Conservation (phyloP, 441 rosid species). For the Daphne laureola region DNA sequence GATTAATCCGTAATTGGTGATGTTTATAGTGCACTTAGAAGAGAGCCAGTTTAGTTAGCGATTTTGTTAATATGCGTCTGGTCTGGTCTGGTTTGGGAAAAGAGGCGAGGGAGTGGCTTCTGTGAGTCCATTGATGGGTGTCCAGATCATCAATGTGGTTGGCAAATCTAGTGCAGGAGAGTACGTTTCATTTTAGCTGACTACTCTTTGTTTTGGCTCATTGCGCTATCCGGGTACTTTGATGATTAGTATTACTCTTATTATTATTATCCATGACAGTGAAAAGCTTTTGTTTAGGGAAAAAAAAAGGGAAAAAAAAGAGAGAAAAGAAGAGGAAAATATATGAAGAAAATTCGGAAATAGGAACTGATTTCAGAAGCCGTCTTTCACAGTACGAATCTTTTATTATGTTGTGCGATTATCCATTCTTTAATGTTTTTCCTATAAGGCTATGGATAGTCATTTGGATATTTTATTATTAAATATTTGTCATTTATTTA, state of each 20-base stretch:
- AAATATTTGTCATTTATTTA: too few species aligned
- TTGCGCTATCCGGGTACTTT: conserved; percentile 2
- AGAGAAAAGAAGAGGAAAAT: neutral
- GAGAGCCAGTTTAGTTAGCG: neutral
- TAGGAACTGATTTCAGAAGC: neutral
- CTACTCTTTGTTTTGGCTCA: neutral
- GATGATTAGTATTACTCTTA: neutral
- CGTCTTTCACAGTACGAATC: too few species aligned
- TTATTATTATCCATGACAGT: conserved; percentile 1
- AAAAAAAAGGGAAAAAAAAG: neutral
- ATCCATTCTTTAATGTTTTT: too few species aligned
- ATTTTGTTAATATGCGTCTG: conserved; percentile 4
- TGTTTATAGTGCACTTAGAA: conserved; percentile 7
- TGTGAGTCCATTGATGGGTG: conserved; percentile 2
- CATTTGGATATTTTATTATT: too few species aligned
- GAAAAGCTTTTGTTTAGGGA: neutral
- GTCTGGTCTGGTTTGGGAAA: neutral
- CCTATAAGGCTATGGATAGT: too few species aligned
- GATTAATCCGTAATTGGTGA: conserved; percentile 18
- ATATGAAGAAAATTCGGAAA: neutral
- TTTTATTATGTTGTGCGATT: too few species aligned
- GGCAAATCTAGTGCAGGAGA: conserved; percentile 14
- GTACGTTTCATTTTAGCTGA: neutral
- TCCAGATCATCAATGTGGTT: neutral
- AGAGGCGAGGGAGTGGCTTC: neutral